Percentiles rank a stretch among this genome's conserved stretches.
Conservation (phyloP, 257 asterid genomes). For the Solanum phureja region DNA sequence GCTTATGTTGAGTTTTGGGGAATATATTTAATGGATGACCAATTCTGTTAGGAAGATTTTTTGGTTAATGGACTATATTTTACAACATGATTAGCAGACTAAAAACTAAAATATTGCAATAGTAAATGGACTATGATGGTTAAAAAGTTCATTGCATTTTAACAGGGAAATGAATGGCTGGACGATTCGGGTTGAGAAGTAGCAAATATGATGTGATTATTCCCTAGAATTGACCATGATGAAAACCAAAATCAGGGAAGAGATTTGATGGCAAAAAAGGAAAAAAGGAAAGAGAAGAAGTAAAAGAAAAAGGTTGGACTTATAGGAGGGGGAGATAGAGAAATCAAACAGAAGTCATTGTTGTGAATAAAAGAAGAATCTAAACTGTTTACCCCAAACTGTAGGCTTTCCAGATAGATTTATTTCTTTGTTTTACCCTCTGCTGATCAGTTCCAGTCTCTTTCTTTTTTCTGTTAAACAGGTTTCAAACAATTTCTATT, state of each 20-base stretch:
- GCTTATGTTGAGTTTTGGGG: background rate
- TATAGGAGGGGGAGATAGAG: background rate
- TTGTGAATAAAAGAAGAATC: background rate
- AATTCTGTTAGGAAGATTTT: background rate
- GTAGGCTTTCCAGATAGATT: background rate
- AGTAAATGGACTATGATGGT: background rate
- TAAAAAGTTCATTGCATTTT: background rate
- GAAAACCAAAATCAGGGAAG: background rate
- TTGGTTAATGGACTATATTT: background rate
- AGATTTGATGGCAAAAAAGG: background rate
- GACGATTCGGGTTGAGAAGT: background rate
- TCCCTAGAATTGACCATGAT: background rate
- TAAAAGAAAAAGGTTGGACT: background rate
- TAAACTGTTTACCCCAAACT: background rate
- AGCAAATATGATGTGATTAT: background rate
- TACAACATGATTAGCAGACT: background rate
- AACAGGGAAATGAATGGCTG: background rate
- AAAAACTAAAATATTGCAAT: background rate
- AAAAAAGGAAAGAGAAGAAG: background rate
- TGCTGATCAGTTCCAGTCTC: background rate
- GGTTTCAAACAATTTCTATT: slow-evolving; percentile 92
- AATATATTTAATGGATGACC: background rate
- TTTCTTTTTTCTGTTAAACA: slow-evolving; percentile 1
- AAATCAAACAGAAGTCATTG: background rate
- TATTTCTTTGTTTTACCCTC: background rate